Percentiles rank a stretch among this genome's conserved stretches.
phyloP scores from a whole-genome alignment of 495 filamentous ascomycete genomes.

The Annulohypoxylon bovei region DNA sequence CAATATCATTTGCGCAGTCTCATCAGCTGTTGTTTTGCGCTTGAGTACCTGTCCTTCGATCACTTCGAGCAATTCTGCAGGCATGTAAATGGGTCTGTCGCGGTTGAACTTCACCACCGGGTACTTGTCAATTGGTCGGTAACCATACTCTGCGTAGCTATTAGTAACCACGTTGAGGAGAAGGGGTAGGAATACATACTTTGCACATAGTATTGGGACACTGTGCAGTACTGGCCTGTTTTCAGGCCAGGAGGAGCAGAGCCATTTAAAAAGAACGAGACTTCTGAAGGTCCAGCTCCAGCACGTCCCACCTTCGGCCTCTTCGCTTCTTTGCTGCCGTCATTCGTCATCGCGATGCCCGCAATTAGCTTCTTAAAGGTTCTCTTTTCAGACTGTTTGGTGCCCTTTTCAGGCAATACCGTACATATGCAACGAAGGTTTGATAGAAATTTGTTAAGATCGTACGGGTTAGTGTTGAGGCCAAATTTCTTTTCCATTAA shows the following conservation, averaged over 20 bases:
- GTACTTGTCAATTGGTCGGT: slow-evolving; percentile 42
- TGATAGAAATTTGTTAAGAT: slow-evolving; percentile 56
- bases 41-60: slow-evolving; percentile 71
- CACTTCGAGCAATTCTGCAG: slow-evolving; percentile 72
- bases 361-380: slow-evolving; percentile 3
- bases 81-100: slow-evolving; percentile 69
- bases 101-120: slow-evolving; percentile 78
- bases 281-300: slow-evolving; percentile 57
- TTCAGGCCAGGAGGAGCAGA: slow-evolving; percentile 37
- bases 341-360: slow-evolving; percentile 22
- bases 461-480: background rate
- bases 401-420: slow-evolving; percentile 45
- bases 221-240: slow-evolving; percentile 39
- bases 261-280: slow-evolving; percentile 57
- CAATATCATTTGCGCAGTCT: slow-evolving; percentile 70
- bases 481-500: slow-evolving; percentile 30
- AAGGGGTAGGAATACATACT: slow-evolving; percentile 36
- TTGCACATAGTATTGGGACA: slow-evolving; percentile 47
- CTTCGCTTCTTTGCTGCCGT: slow-evolving; percentile 36
- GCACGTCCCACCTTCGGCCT: slow-evolving; percentile 47
- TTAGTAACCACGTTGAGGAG: slow-evolving; percentile 16
- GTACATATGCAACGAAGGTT: slow-evolving; percentile 55
- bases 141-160: slow-evolving; percentile 47
- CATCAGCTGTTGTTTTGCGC: slow-evolving; percentile 62
- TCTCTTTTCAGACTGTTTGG: slow-evolving; percentile 18